phyloP scores from a whole-genome alignment of 805 yeast species.

The Ogataea minuta region DNA sequence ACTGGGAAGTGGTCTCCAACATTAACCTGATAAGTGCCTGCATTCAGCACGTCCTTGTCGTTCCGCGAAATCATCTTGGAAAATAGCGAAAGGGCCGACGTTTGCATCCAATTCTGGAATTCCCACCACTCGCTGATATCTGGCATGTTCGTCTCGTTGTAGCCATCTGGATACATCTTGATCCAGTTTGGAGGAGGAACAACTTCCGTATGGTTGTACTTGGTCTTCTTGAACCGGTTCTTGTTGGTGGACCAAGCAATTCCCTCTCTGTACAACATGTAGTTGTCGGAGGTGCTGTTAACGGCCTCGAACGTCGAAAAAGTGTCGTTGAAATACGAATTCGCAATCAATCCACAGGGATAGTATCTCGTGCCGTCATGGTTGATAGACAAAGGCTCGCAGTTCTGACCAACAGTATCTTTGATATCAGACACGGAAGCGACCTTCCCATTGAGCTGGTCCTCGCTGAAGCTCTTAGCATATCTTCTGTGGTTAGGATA shows the following conservation, averaged over 20 bases:
- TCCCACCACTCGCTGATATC: constrained; percentile 65
- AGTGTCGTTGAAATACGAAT: constrained; percentile 77
- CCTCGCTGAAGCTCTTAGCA: constrained; percentile 80
- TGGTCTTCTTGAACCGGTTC: constrained; percentile 60
- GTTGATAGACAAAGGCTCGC: constrained; percentile 59
- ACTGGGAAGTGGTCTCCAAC: constrained; percentile 83
- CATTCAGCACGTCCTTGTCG: constrained; percentile 48
- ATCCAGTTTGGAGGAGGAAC: constrained; percentile 87
- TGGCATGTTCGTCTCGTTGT: constrained; percentile 66
- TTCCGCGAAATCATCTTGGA: constrained; percentile 66
- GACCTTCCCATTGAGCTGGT: constrained; percentile 76
- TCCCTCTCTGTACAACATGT: constrained; percentile 46
- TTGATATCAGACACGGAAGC: constrained; percentile 50
- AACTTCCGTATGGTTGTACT: constrained; percentile 55
- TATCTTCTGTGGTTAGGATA: constrained; percentile 93
- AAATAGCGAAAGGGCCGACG: constrained; percentile 69
- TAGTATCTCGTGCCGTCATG: constrained; percentile 54
- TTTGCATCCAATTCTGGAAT: constrained; percentile 84
- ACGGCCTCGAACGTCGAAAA: constrained; percentile 48
- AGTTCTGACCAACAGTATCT: constrained; percentile 53
- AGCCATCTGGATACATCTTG: constrained; percentile 69
- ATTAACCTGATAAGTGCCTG: constrained; percentile 62
- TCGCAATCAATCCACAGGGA: constrained; percentile 85
- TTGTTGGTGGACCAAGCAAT: constrained; percentile 75
- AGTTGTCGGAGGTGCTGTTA: constrained; percentile 42